These are phyloP conservation scores for Venturia asperata DNA, from an alignment of 2,329 filamentous ascomycete genomes.

Conservation along the genomic window DNA sequence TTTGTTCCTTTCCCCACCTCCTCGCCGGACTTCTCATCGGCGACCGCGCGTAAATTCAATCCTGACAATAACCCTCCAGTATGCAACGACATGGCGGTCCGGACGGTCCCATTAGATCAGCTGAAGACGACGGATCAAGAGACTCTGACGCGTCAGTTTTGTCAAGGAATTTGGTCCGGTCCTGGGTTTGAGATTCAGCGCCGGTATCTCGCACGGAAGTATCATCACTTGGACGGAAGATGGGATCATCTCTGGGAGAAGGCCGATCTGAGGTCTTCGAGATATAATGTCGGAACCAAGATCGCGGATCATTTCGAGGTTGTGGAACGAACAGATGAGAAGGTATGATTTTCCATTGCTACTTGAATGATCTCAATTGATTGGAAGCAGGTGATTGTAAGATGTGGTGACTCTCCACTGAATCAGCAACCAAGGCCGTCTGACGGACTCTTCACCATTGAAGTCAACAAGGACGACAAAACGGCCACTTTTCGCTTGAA, in stretches of 20 bases:
- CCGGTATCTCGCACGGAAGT: conserved; percentile 32
- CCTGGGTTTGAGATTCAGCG: conserved; percentile 33
- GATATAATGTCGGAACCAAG: conserved; percentile 31
- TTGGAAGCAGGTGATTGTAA: conserved; percentile 29
- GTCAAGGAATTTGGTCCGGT: conserved; percentile 33
- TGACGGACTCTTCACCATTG: conserved; percentile 35
- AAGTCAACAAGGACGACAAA: conserved; percentile 33
- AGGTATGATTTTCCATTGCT: conserved; percentile 25
- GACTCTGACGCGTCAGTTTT: conserved; percentile 32
- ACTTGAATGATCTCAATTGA: not conserved
- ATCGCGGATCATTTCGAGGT: conserved; percentile 39
- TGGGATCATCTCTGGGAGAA: conserved; percentile 32
- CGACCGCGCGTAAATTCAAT: conserved; percentile 28
- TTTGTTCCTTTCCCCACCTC: conserved; percentile 31
- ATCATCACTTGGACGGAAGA: conserved; percentile 28
- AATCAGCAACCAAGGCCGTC: conserved; percentile 27
- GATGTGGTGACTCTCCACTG: conserved; percentile 34
- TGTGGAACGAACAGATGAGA: conserved; percentile 30
- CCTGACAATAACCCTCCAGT: conserved; percentile 32
- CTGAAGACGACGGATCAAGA: conserved; percentile 29
- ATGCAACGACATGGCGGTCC: conserved; percentile 33
- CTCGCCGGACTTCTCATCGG: conserved; percentile 26
- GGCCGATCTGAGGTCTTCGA: conserved; percentile 28
- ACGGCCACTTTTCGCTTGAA: conserved; percentile 35
- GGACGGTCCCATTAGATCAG: conserved; percentile 30